Percentiles rank a stretch among this genome's conserved stretches.
Evolutionary conservation across 2,329 filamentous ascomycete genomes (phyloP).

Genomic region (Verticillium alfalfae): DNA sequence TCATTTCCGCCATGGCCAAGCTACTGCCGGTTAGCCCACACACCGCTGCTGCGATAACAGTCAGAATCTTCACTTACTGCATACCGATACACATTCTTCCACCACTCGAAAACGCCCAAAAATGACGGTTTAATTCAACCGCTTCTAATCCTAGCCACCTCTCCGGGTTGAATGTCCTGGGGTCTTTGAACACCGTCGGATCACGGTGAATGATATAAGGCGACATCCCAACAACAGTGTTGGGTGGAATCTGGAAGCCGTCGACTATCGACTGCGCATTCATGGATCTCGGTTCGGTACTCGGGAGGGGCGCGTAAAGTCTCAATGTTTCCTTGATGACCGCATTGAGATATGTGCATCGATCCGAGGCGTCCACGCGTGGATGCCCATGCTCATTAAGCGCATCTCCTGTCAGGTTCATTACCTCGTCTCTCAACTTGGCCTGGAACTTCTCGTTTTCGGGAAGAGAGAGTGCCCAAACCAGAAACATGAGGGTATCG

Average conservation of each 20-base stretch:
- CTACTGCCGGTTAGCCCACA: neutral
- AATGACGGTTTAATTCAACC: conserved; percentile 8
- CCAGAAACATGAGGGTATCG: conserved; percentile 43
- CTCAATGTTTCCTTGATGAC: conserved; percentile 45
- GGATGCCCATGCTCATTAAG: conserved; percentile 19
- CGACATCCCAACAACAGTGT: conserved; percentile 19
- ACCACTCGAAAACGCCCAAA: conserved; percentile 11
- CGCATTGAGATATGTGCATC: conserved; percentile 37
- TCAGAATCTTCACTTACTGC: conserved; percentile 5
- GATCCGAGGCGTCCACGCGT: conserved; percentile 26
- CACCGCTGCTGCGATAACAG: neutral
- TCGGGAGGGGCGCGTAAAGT: conserved; percentile 44
- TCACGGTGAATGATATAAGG: conserved; percentile 20
- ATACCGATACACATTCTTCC: conserved; percentile 11
- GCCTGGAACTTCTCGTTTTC: conserved; percentile 34
- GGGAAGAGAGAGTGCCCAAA: conserved; percentile 42
- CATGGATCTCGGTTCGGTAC: conserved; percentile 39
- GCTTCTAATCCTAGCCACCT: conserved; percentile 15
- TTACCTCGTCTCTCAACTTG: conserved; percentile 35
- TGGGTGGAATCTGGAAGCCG: conserved; percentile 15
- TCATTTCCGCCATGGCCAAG: conserved; percentile 12
- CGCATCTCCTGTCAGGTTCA: neutral
- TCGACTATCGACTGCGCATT: conserved; percentile 11
- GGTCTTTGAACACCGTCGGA: conserved; percentile 14
- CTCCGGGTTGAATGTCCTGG: conserved; percentile 17